phyloP scores from a whole-genome alignment of 2,329 filamentous ascomycete genomes.

The Alternaria sp. region DNA sequence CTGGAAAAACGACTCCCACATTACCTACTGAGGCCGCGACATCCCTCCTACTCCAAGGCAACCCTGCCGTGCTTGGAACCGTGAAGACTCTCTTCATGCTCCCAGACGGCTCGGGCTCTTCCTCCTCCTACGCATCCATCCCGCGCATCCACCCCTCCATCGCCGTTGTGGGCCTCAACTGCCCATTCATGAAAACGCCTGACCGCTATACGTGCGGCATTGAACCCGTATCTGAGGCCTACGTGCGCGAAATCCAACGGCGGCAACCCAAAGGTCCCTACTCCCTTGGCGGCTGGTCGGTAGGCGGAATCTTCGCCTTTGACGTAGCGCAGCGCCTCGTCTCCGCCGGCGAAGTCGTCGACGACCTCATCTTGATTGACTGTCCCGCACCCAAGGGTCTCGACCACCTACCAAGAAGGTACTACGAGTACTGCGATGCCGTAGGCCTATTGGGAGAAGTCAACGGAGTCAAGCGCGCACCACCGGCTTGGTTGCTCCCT shows the following conservation, averaged over 20 bases:
- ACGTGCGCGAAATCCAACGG: constrained; percentile 57
- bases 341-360: constrained; percentile 29
- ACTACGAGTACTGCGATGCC: constrained; percentile 9
- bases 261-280: constrained; percentile 52
- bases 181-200: constrained; percentile 49
- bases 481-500: constrained; percentile 59
- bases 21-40: too few relatives aligned
- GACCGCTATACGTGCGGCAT: constrained; percentile 33
- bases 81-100: constrained; percentile 54
- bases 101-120: constrained; percentile 60
- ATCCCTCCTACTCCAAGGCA: constrained; percentile 55
- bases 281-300: constrained; percentile 51
- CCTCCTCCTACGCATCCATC: constrained; percentile 53
- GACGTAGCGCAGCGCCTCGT: constrained; percentile 35
- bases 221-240: constrained; percentile 49
- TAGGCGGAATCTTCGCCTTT: constrained; percentile 51
- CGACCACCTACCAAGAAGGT: neutral
- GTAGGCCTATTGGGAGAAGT: constrained; percentile 24
- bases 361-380: constrained; percentile 17
- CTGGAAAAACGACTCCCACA: too few relatives aligned
- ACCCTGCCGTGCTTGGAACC: constrained; percentile 38
- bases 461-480: neutral
- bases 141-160: constrained; percentile 41
- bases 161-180: constrained; percentile 62
- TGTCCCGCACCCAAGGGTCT: constrained; percentile 4